These are phyloP conservation scores for Hymenoscyphus albidus DNA, from an alignment of 2,329 filamentous ascomycete species.

Conservation along the genomic window DNA sequence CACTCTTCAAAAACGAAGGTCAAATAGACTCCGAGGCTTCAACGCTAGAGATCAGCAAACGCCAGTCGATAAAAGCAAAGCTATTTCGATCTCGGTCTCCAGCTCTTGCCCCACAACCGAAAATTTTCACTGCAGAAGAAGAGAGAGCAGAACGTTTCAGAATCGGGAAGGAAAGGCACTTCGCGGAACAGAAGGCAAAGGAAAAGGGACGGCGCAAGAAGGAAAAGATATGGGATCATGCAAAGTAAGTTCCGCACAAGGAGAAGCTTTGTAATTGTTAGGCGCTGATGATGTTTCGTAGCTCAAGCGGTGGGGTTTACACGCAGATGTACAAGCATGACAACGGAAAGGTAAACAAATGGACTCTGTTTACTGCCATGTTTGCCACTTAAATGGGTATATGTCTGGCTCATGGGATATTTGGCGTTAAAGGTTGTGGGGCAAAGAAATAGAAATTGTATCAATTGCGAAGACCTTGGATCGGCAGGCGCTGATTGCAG, in stretches of 20 bases:
- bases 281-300: neutral
- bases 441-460: neutral
- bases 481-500: neutral
- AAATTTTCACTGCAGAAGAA: conserved; percentile 13
- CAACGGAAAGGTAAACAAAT: conserved; percentile 14
- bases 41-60: neutral
- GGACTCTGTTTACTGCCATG: conserved; percentile 8
- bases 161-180: conserved; percentile 10
- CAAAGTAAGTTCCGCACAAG: conserved; percentile 2
- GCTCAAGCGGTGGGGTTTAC: conserved; percentile 13
- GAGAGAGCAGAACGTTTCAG: conserved; percentile 9
- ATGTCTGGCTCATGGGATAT: neutral
- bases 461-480: neutral
- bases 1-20: neutral
- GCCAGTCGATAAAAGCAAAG: neutral
- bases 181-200: conserved; percentile 10
- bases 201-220: conserved; percentile 11
- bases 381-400: conserved; percentile 4
- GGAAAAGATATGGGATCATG: conserved; percentile 13
- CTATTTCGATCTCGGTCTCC: neutral
- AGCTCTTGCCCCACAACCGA: neutral
- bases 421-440: neutral
- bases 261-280: neutral
- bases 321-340: conserved; percentile 17
- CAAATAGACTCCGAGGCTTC: neutral